A percentile compares a stretch with the other conserved stretches of the same genome.
Conservation (phyloP, 352 stramenopile species). For the Phytopythium mirpurense region DNA sequence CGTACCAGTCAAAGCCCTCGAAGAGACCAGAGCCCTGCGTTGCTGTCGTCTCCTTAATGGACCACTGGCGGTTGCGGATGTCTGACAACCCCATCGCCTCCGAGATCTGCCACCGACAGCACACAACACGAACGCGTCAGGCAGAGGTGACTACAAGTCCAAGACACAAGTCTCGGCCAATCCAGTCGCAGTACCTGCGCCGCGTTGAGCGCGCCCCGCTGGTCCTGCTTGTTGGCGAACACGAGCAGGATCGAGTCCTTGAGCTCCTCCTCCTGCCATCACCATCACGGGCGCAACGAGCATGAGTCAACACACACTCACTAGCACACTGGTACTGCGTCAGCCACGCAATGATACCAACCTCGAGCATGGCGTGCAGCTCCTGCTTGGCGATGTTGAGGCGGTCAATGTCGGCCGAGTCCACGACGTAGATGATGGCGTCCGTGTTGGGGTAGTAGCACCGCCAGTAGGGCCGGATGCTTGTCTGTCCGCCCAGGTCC, state of each 20-base stretch:
- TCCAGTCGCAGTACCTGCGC: conserved; percentile 82
- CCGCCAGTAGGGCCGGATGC: conserved; percentile 99
- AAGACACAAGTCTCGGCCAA: no score
- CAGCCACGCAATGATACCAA: no score
- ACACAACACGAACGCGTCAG: no score
- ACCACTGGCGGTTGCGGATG: conserved; percentile 99
- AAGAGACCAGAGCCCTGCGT: conserved; percentile 98
- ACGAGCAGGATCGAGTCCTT: conserved; percentile 98
- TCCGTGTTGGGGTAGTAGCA: conserved; percentile 99
- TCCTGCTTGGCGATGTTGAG: conserved; percentile 98
- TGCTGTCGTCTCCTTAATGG: conserved; percentile 98
- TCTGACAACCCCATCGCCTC: conserved; percentile 97
- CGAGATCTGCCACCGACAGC: conserved; percentile 85
- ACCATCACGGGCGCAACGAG: not conserved
- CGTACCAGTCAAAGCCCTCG: conserved; percentile 99
- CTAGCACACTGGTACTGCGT: no score
- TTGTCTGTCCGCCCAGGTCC: conserved; percentile 99
- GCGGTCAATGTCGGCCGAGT: conserved; percentile 95
- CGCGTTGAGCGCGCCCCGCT: conserved; percentile 91
- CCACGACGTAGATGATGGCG: conserved; percentile 95
- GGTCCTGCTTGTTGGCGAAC: conserved; percentile 99
- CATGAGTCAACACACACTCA: no score
- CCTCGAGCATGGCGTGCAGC: conserved; percentile 96
- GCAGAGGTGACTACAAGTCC: no score
- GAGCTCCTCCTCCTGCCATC: conserved; percentile 95